Evolutionary conservation across 192 early-diverging fungal species (phyloP), one percentile per base, ranked within the genome.

Genomic region (Linnemannia schmuckeri): DNA sequence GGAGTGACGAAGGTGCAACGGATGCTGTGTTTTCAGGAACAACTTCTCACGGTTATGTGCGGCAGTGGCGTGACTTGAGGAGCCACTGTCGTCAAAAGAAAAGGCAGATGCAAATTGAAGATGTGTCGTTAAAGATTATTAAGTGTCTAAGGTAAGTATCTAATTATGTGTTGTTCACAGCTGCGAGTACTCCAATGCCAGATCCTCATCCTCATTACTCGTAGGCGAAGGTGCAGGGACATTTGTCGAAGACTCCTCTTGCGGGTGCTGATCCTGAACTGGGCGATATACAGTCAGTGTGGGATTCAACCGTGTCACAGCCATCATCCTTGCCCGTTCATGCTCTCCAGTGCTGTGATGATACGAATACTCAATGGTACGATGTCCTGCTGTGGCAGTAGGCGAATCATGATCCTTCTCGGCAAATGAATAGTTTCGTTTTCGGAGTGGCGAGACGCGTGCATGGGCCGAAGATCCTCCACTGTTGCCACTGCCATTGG

Each of bases 251-350:
- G 20, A 49, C 41, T 33, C 55, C 13, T 77, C n/a, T 30, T 20
- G 44, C 42, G 12, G 22, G 42, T 20, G 44, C 33, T 24, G 22
- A 33, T 5, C 1, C 37, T 38, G 61, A 27, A 27, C 33, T 18
- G 83, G 83, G 37, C 76, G 74, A 57, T 85, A 85, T 15, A 69
- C 74, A 6, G 74, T 80, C 78, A 85, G 35, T 22, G 55, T 76
- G 5, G 83, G 83, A 24, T 61, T 80, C 66, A 85, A 52, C 41
- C 83, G 61, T 27, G 83, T 85, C 78, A 85, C 5, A 8, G 83
- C 70, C 74, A 85, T 42, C 49, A 80, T 70, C 38, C 61, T 61
- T 35, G 35, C n/a, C 18, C 46, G 40, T 7, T 24, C 12, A 9
- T 83, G 70, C 74, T 70, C 61, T 18, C 68, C 27, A 35, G 10